Percentiles rank a stretch among this genome's conserved stretches.
Evolutionary conservation across 2,329 filamentous ascomycete genomes (phyloP).

Genomic region (Fusarium lyarnte): DNA sequence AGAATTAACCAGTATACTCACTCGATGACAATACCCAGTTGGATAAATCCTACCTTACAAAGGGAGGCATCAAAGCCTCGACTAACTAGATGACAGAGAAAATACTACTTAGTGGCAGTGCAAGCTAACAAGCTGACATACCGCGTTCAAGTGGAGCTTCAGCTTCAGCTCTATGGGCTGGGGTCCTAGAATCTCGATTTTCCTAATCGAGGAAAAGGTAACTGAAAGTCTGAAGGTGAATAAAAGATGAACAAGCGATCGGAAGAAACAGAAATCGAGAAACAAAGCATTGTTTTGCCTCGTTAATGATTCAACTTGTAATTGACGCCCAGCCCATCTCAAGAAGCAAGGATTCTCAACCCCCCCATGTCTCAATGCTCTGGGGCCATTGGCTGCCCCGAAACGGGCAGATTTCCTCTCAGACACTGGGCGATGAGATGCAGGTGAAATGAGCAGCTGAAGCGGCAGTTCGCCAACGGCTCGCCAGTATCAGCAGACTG

Average conservation of each 20-base stretch:
- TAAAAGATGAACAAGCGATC: not conserved
- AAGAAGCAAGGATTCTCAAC: conserved; percentile 11
- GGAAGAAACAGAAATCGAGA: not conserved
- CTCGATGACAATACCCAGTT: not conserved
- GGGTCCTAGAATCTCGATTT: not conserved
- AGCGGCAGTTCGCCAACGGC: conserved; percentile 4
- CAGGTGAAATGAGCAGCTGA: conserved; percentile 10
- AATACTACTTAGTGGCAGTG: conserved; percentile 1
- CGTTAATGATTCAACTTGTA: not conserved
- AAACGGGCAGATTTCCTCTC: not conserved
- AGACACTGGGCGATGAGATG: conserved; percentile 9
- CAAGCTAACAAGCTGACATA: conserved; percentile 2
- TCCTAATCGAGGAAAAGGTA: not conserved
- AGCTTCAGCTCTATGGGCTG: not conserved
- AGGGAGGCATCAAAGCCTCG: not conserved
- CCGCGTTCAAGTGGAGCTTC: not conserved
- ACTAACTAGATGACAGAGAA: not conserved
- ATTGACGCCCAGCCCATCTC: not conserved
- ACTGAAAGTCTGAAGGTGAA: not conserved
- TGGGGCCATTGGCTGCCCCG: conserved; percentile 10
- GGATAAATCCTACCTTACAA: not conserved
- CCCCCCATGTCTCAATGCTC: conserved; percentile 23
- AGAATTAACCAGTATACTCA: not conserved
- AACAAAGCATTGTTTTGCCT: not conserved
- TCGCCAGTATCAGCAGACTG: not conserved